Conservation (phyloP, 805 yeast genomes). For the Schizosaccharomyces japonicus region DNA sequence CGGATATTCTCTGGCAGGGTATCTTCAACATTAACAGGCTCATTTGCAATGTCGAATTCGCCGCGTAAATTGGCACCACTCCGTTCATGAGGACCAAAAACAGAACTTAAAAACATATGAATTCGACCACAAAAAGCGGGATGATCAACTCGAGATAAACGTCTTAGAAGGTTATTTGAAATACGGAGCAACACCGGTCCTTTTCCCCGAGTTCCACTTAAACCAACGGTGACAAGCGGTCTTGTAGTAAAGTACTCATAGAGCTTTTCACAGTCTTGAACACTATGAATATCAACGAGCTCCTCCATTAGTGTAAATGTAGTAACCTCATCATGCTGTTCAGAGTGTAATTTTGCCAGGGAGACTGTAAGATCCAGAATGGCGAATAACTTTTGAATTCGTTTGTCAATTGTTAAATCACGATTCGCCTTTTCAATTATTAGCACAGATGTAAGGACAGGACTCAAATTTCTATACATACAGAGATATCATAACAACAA, state of each 20-base stretch:
- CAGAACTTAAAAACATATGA: slow-evolving; percentile 16
- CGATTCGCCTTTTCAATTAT: not conserved
- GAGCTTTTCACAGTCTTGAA: not conserved
- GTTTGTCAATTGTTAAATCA: not conserved
- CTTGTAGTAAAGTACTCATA: slow-evolving; percentile 2
- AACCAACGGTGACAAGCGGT: not conserved
- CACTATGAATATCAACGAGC: not conserved
- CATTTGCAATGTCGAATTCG: slow-evolving; percentile 15
- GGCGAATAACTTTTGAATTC: not conserved
- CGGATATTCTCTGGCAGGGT: too few relatives aligned
- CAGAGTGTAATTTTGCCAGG: not conserved
- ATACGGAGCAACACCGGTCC: slow-evolving; percentile 11
- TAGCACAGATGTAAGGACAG: not conserved
- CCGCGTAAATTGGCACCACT: slow-evolving; percentile 19
- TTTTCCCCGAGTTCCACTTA: not conserved
- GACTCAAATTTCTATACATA: slow-evolving; percentile 3
- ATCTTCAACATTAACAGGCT: not conserved
- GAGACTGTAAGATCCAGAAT: not conserved
- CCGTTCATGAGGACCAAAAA: slow-evolving; percentile 17
- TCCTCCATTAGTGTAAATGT: slow-evolving; percentile 1
- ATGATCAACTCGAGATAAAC: slow-evolving; percentile 16
- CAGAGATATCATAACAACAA: not conserved
- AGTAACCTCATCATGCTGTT: not conserved
- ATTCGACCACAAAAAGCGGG: slow-evolving; percentile 17
- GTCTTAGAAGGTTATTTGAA: slow-evolving; percentile 16